phyloP scores from a whole-genome alignment of 2,329 filamentous ascomycete species.

The Monosporascus sp. region DNA sequence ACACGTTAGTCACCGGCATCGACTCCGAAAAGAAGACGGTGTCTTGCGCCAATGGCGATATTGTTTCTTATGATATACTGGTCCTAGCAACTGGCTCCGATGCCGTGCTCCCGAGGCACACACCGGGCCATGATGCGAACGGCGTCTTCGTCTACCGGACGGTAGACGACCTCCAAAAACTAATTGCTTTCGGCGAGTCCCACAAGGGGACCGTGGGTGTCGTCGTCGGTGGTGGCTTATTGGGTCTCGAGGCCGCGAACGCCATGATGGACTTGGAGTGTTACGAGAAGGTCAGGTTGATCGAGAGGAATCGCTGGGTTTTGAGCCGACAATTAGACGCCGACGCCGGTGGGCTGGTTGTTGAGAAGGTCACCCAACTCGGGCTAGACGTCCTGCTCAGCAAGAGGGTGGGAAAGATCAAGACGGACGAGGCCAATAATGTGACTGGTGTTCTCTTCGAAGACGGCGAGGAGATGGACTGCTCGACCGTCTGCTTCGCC shows the following conservation, averaged over 20 bases:
- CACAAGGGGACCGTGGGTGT: conserved; percentile 65
- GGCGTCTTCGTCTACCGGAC: conserved; percentile 89
- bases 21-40: conserved; percentile 60
- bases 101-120: conserved; percentile 65
- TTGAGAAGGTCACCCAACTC: conserved; percentile 72
- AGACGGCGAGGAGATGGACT: conserved; percentile 71
- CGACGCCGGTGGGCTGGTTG: conserved; percentile 76
- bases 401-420: conserved; percentile 68
- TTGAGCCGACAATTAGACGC: conserved; percentile 75
- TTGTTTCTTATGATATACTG: conserved; percentile 71
- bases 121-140: conserved; percentile 70
- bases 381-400: conserved; percentile 76
- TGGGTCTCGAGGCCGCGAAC: conserved; percentile 85
- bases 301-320: conserved; percentile 81
- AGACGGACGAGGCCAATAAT: conserved; percentile 60
- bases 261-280: conserved; percentile 82
- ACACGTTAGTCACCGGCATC: conserved; percentile 67
- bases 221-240: conserved; percentile 77
- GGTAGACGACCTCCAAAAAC: conserved; percentile 70
- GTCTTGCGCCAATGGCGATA: conserved; percentile 62
- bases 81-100: conserved; percentile 84
- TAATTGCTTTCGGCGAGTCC: conserved; percentile 67
- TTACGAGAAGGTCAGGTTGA: conserved; percentile 68
- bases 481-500: conserved; percentile 81
- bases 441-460: conserved; percentile 75